A percentile compares a stretch with the other conserved stretches of the same genome.
Evolutionary conservation across 108 stramenopile species (phyloP).

Genomic region (Licmophora abbreviata): DNA sequence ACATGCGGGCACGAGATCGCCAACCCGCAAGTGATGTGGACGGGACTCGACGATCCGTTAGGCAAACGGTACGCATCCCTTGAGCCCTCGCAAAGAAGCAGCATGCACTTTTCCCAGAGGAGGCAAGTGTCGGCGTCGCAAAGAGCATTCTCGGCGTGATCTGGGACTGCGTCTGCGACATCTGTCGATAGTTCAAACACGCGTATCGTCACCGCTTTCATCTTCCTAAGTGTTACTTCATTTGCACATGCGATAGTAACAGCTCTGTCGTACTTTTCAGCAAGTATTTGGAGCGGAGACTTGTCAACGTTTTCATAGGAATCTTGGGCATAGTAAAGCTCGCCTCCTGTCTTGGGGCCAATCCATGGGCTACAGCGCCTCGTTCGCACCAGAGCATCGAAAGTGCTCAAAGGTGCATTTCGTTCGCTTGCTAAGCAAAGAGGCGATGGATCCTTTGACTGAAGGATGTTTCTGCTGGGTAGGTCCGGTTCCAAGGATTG

Average conservation of each 20-base stretch:
- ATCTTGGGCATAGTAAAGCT: conserved; percentile 18
- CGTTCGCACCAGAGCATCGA: conserved; percentile 15
- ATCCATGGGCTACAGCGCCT: conserved; percentile 21
- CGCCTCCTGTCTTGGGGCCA: conserved; percentile 27
- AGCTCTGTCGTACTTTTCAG: conserved; percentile 5
- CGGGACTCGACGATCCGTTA: background rate
- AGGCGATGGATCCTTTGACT: conserved; percentile 5
- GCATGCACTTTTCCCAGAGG: background rate
- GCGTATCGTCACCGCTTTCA: no score
- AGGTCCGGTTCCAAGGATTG: conserved; percentile 20
- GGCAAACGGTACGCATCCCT: background rate
- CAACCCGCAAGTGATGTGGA: conserved; percentile 14
- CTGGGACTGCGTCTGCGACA: background rate
- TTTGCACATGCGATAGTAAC: background rate
- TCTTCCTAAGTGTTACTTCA: no score
- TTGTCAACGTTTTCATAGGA: conserved; percentile 1
- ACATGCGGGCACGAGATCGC: conserved; percentile 9
- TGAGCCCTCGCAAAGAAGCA: background rate
- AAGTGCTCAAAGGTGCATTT: conserved; percentile 11
- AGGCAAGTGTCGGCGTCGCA: background rate
- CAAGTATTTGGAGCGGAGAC: background rate
- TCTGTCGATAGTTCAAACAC: background rate
- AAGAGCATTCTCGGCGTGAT: background rate
- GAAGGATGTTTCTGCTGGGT: background rate
- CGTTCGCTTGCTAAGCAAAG: conserved; percentile 22